These are phyloP conservation scores for Artemisia tridentata DNA, from an alignment of 129 eudicot genomes.

Conservation along the genomic window DNA sequence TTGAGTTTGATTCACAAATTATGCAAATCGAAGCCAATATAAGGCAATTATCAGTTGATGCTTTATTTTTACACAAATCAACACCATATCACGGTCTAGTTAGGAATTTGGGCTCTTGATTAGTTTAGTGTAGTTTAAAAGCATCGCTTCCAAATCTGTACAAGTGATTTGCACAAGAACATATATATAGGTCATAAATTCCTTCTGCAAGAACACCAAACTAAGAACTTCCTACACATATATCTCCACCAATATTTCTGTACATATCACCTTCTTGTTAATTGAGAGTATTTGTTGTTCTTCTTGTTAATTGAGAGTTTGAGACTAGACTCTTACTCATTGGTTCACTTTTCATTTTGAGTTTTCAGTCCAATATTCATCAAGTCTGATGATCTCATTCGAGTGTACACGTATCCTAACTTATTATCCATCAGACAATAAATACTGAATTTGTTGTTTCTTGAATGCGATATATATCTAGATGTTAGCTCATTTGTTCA, in stretches of 20 bases:
- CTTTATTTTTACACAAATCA: neutral
- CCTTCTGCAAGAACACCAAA: neutral
- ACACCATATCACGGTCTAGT: neutral
- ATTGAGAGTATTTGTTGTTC: too few relatives aligned
- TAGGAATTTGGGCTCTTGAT: neutral
- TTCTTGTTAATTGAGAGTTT: too few relatives aligned
- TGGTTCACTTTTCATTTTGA: too few relatives aligned
- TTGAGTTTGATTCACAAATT: slow-evolving; percentile 6
- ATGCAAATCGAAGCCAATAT: slow-evolving; percentile 13
- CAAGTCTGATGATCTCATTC: too few relatives aligned
- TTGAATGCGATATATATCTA: too few relatives aligned
- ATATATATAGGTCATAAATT: neutral
- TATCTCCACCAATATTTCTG: neutral
- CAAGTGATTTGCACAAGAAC: neutral
- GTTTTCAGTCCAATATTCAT: too few relatives aligned
- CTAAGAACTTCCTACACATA: neutral
- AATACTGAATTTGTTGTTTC: too few relatives aligned
- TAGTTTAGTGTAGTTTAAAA: neutral
- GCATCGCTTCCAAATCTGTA: too few relatives aligned
- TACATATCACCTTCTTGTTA: neutral
- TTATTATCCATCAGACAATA: too few relatives aligned
- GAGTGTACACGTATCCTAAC: too few relatives aligned
- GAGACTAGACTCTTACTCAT: too few relatives aligned
- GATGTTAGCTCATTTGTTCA: too few relatives aligned
- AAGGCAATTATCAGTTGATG: neutral